Percentiles rank a stretch among this genome's conserved stretches.
phyloP scores from a whole-genome alignment of 768 basidiomycete species.

The Suillus subalutaceus region DNA sequence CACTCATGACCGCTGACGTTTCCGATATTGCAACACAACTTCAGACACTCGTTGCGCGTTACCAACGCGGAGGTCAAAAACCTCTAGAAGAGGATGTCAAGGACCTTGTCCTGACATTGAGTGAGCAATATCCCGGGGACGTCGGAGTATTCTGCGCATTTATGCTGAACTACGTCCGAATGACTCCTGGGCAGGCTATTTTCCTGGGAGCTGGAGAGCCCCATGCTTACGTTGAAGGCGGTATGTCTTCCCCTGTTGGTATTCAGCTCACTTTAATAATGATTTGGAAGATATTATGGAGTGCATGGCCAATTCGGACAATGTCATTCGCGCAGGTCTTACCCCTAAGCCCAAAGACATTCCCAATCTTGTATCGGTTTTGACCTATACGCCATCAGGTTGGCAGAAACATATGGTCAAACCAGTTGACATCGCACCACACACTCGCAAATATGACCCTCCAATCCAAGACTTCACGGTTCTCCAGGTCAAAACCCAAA shows the following conservation, averaged over 20 bases:
- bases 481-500: slow-evolving; percentile 55
- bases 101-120: slow-evolving; percentile 63
- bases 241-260: slow-evolving; percentile 43
- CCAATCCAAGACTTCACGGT: slow-evolving; percentile 95
- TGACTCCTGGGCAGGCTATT: slow-evolving; percentile 86
- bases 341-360: slow-evolving; percentile 97
- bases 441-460: slow-evolving; percentile 77
- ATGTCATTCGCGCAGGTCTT: slow-evolving; percentile 97
- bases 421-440: slow-evolving; percentile 39
- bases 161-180: slow-evolving; percentile 81
- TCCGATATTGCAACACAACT: slow-evolving; percentile 57
- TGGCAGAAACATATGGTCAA: slow-evolving; percentile 70
- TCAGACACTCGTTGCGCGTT: slow-evolving; percentile 60
- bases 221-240: slow-evolving; percentile 94
- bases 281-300: slow-evolving; percentile 84
- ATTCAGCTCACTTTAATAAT: not conserved
- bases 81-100: slow-evolving; percentile 50
- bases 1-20: slow-evolving; percentile 81
- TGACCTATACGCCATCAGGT: slow-evolving; percentile 81
- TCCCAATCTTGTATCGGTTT: slow-evolving; percentile 80
- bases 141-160: slow-evolving; percentile 93
- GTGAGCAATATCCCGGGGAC: slow-evolving; percentile 86
- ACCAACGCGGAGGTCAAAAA: slow-evolving; percentile 46
- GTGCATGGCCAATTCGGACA: slow-evolving; percentile 99
- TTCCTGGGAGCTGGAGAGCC: slow-evolving; percentile 97